phyloP scores from a whole-genome alignment of 257 asterid species.

The Eustoma russellianum region DNA sequence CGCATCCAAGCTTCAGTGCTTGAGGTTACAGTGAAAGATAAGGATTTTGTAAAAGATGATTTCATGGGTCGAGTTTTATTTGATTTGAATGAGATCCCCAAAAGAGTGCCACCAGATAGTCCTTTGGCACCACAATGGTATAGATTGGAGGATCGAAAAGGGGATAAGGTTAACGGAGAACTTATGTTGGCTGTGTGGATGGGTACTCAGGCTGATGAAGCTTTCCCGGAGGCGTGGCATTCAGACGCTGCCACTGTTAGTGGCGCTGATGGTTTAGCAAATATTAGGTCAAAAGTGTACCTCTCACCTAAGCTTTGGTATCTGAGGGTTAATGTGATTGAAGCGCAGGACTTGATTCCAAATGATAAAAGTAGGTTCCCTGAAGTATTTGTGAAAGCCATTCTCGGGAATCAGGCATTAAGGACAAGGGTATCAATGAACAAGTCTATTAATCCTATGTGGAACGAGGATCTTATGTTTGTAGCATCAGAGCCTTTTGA shows the following conservation, averaged over 20 bases:
- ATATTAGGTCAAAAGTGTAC: slow-evolving; percentile 41
- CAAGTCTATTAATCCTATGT: slow-evolving; percentile 36
- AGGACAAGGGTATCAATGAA: slow-evolving; percentile 37
- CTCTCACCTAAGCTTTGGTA: slow-evolving; percentile 44
- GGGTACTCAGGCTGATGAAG: slow-evolving; percentile 53
- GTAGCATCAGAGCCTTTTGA: slow-evolving; percentile 43
- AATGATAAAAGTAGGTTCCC: slow-evolving; percentile 33
- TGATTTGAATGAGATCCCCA: slow-evolving; percentile 45
- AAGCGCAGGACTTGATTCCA: slow-evolving; percentile 40
- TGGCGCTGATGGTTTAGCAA: slow-evolving; percentile 35
- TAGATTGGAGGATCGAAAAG: slow-evolving; percentile 36
- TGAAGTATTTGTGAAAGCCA: slow-evolving; percentile 36
- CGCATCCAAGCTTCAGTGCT: slow-evolving; percentile 38
- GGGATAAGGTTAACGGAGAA: slow-evolving; percentile 35
- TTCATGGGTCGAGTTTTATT: slow-evolving; percentile 33
- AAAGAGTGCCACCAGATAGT: slow-evolving; percentile 48
- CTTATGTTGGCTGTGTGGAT: slow-evolving; percentile 49
- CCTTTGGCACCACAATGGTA: slow-evolving; percentile 52
- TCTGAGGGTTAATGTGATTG: slow-evolving; percentile 42
- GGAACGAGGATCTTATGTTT: slow-evolving; percentile 49
- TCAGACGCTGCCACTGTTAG: slow-evolving; percentile 41
- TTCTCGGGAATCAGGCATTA: slow-evolving; percentile 34
- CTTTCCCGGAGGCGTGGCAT: slow-evolving; percentile 51
- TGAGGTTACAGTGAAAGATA: slow-evolving; percentile 38
- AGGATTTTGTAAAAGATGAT: slow-evolving; percentile 39